These are phyloP conservation scores for Flaveria brownii DNA, from an alignment of 129 eudicot genomes.

Conservation along the genomic window DNA sequence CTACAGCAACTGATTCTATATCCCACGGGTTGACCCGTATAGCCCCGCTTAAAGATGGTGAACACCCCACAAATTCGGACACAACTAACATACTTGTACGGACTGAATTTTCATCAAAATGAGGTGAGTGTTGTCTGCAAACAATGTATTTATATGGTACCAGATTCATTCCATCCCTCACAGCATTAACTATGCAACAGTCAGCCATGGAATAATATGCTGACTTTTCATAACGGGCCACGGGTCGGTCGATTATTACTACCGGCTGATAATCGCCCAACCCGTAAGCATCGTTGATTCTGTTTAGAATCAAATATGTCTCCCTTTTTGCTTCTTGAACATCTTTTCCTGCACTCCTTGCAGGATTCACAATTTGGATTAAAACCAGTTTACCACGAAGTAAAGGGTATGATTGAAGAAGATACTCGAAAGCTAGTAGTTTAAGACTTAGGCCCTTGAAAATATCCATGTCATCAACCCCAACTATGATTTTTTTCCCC, in stretches of 20 bases:
- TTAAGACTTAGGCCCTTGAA: constrained; percentile 87
- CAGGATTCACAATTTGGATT: constrained; percentile 85
- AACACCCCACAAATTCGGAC: constrained; percentile 90
- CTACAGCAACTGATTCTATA: constrained; percentile 75
- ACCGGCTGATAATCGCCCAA: constrained; percentile 61
- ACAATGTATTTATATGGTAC: constrained; percentile 82
- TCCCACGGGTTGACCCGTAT: constrained; percentile 94
- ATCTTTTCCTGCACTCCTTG: constrained; percentile 83
- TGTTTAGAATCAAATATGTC: constrained; percentile 59
- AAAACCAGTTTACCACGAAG: constrained; percentile 60
- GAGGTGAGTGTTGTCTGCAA: constrained; percentile 69
- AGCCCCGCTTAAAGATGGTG: constrained; percentile 92
- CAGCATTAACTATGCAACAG: constrained; percentile 86
- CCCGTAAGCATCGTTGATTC: constrained; percentile 69
- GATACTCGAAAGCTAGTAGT: constrained; percentile 70
- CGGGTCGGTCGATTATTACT: constrained; percentile 64
- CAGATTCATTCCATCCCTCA: constrained; percentile 88
- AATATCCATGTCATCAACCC: constrained; percentile 92
- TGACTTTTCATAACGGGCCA: constrained; percentile 70
- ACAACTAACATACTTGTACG: constrained; percentile 78
- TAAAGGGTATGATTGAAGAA: constrained; percentile 40
- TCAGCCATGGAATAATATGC: constrained; percentile 88
- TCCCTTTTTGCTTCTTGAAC: constrained; percentile 78
- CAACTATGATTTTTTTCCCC: constrained; percentile 71
- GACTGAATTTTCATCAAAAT: constrained; percentile 50